Evolutionary conservation across 1,284 basidiomycete genomes (phyloP), one percentile per base, ranked within the genome.

Genomic region (Sphagnurus paluster): DNA sequence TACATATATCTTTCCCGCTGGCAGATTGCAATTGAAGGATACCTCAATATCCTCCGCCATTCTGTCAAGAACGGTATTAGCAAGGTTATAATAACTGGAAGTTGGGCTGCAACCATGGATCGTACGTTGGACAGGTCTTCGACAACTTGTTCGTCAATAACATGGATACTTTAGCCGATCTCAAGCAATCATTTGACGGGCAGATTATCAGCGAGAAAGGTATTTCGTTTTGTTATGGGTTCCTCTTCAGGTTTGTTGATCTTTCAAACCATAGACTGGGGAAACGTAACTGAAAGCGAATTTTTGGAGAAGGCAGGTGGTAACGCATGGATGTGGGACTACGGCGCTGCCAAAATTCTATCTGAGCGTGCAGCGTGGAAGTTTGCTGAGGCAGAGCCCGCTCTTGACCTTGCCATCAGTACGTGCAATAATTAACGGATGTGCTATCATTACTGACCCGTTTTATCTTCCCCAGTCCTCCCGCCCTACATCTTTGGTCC

Each of bases 401-500:
- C 44, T n/a, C 39, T 63, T 33, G 58, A 61, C 42, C 44, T 62
- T 19, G 43, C 55, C 13, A 52, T 55, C 32, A 41, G 59, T 60
- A 44, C 39, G 59, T 41, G n/a, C 14, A 14, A 14, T 3, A 28
- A 36, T 17, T 13, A 24, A 5, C 9, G 4, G 6, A 42, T 25
- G 13, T 10, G 20, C 37, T 8, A 28, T 11, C 4, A 8, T 19
- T 11, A 5, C 13, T 19, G 9, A 14, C 14, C 35, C 16, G 13
- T 19, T n/a, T n/a, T n/a, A n/a, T n/a, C n/a, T 7, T 23, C 37
- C 28, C 3, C 40, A 69, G 67, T 68, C 19, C 52, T 61, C 11
- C 63, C 67, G 6, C 61, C 62, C 10, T 64, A 63, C 50, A 57
- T 67, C 19, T 65, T 59, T 36, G 66, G 68, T 3, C 68, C 66